Conservation (phyloP, 179 eudicot species). For the Nepenthes alata region DNA sequence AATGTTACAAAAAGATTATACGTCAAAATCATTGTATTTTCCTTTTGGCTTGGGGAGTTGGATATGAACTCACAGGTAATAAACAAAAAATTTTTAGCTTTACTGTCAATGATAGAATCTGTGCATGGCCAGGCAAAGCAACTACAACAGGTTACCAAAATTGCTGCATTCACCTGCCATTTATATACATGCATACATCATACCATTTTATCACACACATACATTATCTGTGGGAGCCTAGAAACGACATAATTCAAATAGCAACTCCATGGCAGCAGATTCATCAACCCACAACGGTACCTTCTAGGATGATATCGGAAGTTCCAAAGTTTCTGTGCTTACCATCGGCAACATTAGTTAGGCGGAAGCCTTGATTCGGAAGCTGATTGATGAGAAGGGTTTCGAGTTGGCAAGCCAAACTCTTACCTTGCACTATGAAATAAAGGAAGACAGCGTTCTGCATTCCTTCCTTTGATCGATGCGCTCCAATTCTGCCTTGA, state of each 20-base stretch:
- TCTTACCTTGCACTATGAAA: constrained; percentile 72
- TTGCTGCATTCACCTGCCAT: constrained; percentile 21
- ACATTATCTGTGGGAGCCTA: neutral
- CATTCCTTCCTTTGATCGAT: constrained; percentile 66
- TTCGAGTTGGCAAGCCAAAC: constrained; percentile 82
- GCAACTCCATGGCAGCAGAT: neutral
- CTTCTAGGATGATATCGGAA: constrained; percentile 29
- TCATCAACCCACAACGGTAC: constrained; percentile 13
- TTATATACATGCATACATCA: constrained; percentile 4
- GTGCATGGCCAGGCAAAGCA: neutral
- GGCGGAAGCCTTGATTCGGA: constrained; percentile 57
- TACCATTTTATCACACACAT: constrained; percentile 3
- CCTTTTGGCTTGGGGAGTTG: too few species aligned
- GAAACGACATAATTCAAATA: constrained; percentile 5
- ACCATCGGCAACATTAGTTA: constrained; percentile 78
- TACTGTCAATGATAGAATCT: too few species aligned
- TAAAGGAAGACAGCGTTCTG: constrained; percentile 53
- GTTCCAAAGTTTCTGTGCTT: constrained; percentile 90
- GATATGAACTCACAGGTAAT: too few species aligned
- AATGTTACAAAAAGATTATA: too few species aligned
- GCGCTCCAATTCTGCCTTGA: constrained; percentile 71
- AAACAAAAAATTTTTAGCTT: too few species aligned
- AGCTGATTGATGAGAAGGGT: constrained; percentile 91
- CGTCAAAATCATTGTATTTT: too few species aligned
- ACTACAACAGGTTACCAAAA: constrained; percentile 15